A percentile compares a stretch with the other conserved stretches of the same genome.
phyloP scores from a whole-genome alignment of 1,139 yeast species.

The Kodamaea fungicola region DNA sequence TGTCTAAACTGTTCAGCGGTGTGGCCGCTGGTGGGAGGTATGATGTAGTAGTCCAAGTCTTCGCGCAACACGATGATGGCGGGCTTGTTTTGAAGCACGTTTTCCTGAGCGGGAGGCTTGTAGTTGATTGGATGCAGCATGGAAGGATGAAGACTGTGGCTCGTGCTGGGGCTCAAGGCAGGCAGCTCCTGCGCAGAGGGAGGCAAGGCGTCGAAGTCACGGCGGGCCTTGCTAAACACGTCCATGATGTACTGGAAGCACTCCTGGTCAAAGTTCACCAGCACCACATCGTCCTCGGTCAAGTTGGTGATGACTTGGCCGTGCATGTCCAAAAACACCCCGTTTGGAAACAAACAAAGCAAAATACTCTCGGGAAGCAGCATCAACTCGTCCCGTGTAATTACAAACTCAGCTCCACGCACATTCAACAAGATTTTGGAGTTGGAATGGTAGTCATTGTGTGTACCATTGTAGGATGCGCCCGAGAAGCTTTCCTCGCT shows the following conservation, averaged over 20 bases:
- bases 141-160: constrained; percentile 5
- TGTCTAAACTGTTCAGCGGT: constrained; percentile 52
- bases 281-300: constrained; percentile 73
- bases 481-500: constrained; percentile 35
- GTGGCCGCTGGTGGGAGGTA: constrained; percentile 65
- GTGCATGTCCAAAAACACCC: constrained; percentile 71
- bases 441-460: constrained; percentile 54
- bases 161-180: constrained; percentile 23
- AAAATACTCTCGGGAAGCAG: constrained; percentile 87
- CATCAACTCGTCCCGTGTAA: constrained; percentile 86
- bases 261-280: constrained; percentile 79
- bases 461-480: constrained; percentile 15
- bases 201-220: constrained; percentile 22
- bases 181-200: constrained; percentile 26
- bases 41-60: constrained; percentile 89
- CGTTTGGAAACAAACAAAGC: constrained; percentile 84
- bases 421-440: constrained; percentile 65
- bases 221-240: constrained; percentile 51
- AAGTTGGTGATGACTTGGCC: constrained; percentile 76
- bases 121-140: constrained; percentile 3
- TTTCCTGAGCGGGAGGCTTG: constrained; percentile 16
- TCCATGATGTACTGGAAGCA: constrained; percentile 82
- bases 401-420: constrained; percentile 60
- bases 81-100: constrained; percentile 74
- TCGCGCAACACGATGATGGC: constrained; percentile 91